phyloP scores from a whole-genome alignment of 75 land plant genomes.

The Chamaecyparis obtusa region DNA sequence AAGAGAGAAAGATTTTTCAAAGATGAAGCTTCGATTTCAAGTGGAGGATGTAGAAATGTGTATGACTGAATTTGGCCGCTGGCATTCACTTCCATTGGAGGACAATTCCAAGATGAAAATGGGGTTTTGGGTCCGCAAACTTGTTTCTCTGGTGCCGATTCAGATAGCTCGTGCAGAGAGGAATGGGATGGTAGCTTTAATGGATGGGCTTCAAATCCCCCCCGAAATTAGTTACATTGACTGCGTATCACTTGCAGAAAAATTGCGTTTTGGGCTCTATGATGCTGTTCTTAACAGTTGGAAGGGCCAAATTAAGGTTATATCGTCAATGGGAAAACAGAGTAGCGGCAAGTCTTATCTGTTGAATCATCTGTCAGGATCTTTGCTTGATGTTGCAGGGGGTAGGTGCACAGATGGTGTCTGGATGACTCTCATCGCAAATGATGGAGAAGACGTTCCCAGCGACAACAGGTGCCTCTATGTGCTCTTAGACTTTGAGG shows the following conservation, averaged over 20 bases:
- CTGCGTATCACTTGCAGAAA: constrained; percentile 24
- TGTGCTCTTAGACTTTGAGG: constrained; percentile 32
- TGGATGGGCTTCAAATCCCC: constrained; percentile 32
- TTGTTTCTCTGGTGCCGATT: constrained; percentile 36
- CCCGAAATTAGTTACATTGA: constrained; percentile 24
- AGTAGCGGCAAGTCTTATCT: constrained; percentile 48
- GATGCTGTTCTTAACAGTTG: constrained; percentile 24
- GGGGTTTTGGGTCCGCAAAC: constrained; percentile 21
- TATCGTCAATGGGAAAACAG: constrained; percentile 43
- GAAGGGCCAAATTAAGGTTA: constrained; percentile 31
- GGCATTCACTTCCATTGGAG: neutral
- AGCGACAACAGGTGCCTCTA: neutral
- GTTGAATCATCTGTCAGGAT: constrained; percentile 30
- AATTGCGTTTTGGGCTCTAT: constrained; percentile 28
- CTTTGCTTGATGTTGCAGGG: constrained; percentile 39
- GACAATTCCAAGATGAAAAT: constrained; percentile 9
- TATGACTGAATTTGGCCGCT: neutral
- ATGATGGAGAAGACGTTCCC: neutral
- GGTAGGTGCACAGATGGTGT: constrained; percentile 50
- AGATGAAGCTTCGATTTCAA: no score
- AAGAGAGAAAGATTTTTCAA: constrained; percentile 27
- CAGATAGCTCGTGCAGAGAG: constrained; percentile 41
- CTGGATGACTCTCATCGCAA: constrained; percentile 27
- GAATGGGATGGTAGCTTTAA: constrained; percentile 22
- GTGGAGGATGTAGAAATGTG: neutral